Evolutionary conservation across 2,329 filamentous ascomycete genomes (phyloP).

Genomic region (Dichotomopilus funicola): DNA sequence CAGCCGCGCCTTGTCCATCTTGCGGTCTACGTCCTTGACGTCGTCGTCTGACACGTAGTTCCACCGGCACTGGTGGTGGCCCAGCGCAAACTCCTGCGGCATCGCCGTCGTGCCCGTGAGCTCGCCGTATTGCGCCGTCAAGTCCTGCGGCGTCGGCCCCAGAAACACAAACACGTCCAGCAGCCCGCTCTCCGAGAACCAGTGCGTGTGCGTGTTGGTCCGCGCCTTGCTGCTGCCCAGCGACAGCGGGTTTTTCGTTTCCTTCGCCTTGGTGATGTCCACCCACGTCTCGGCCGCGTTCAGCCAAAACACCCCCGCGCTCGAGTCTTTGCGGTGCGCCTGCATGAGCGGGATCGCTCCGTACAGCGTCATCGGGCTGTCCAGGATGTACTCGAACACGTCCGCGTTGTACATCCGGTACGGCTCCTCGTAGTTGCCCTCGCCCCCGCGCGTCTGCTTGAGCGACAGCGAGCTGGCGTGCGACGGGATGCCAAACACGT

Average conservation of each 20-base stretch:
- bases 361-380: conserved; percentile 97
- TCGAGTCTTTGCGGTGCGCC: conserved; percentile 87
- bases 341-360: conserved; percentile 98
- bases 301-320: conserved; percentile 94
- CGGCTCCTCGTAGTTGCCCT: conserved; percentile 78
- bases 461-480: conserved; percentile 84
- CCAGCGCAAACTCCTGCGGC: conserved; percentile 86
- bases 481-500: conserved; percentile 91
- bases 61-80: conserved; percentile 97
- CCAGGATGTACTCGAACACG: conserved; percentile 94
- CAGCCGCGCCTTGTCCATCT: conserved; percentile 91
- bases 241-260: conserved; percentile 66
- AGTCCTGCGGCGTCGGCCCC: conserved; percentile 75
- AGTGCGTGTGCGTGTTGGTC: conserved; percentile 82
- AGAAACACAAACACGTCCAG: conserved; percentile 93
- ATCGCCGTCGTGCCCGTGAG: conserved; percentile 87
- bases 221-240: conserved; percentile 62
- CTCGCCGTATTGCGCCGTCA: conserved; percentile 77
- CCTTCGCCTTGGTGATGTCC: conserved; percentile 78
- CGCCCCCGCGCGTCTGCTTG: conserved; percentile 82
- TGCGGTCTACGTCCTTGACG: conserved; percentile 90
- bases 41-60: conserved; percentile 98
- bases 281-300: conserved; percentile 97
- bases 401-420: conserved; percentile 95
- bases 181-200: conserved; percentile 88